Percentiles rank a stretch among this genome's conserved stretches.
These are phyloP conservation scores for Yarrowia alimentaria DNA, from an alignment of 805 yeast genomes.

Conservation along the genomic window DNA sequence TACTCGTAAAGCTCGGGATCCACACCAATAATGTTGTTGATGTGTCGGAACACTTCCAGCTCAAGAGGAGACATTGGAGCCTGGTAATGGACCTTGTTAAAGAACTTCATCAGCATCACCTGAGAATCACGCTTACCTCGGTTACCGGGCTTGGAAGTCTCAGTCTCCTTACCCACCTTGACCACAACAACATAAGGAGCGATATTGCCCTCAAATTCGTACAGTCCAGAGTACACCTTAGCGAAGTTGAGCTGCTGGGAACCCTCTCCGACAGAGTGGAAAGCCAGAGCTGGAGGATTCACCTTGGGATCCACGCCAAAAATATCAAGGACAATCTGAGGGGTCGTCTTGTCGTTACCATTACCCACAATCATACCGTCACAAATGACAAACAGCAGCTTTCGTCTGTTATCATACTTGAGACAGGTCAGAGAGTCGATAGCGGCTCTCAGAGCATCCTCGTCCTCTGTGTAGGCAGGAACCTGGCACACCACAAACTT, in stretches of 20 bases:
- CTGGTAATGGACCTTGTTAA: conserved; percentile 58
- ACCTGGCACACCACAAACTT: conserved; percentile 46
- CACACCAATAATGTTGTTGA: conserved; percentile 58
- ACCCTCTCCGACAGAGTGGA: conserved; percentile 61
- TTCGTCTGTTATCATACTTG: conserved; percentile 56
- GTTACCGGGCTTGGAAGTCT: conserved; percentile 54
- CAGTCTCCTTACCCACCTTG: conserved; percentile 57
- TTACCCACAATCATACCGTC: conserved; percentile 62
- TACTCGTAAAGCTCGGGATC: conserved; percentile 61
- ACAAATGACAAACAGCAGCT: conserved; percentile 54
- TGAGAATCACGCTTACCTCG: conserved; percentile 68
- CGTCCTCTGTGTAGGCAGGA: conserved; percentile 57
- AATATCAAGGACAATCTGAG: conserved; percentile 51
- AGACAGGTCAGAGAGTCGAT: conserved; percentile 57
- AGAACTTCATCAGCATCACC: conserved; percentile 55
- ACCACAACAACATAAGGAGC: conserved; percentile 55
- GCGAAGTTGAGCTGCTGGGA: conserved; percentile 59
- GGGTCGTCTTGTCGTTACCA: conserved; percentile 58
- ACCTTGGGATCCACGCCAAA: conserved; percentile 48
- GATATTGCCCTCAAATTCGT: conserved; percentile 53
- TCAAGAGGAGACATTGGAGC: conserved; percentile 61
- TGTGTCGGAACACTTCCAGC: conserved; percentile 51
- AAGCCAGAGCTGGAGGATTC: conserved; percentile 53
- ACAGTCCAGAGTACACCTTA: conserved; percentile 61
- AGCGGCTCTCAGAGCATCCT: conserved; percentile 53